phyloP scores from a whole-genome alignment of 352 stramenopile species.

The Phytopythium chamaehyphon region DNA sequence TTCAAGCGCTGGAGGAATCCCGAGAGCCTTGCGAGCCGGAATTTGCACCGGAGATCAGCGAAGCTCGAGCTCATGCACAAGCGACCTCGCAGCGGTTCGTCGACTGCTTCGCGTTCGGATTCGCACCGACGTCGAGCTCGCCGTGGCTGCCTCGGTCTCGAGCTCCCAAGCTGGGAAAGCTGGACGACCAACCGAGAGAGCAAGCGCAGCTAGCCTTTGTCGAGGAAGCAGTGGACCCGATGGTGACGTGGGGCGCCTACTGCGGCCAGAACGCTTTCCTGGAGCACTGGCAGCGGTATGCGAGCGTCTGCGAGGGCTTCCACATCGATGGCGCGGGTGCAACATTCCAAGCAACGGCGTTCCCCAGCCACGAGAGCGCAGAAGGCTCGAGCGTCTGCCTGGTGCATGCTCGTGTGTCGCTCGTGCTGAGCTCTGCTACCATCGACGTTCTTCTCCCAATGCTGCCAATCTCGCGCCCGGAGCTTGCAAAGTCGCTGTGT shows the following conservation, averaged over 20 bases:
- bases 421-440: constrained; percentile 3
- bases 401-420: constrained; percentile 9
- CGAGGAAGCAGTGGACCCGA: constrained; percentile 7
- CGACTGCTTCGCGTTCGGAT: constrained; percentile 18
- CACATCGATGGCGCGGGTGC: neutral
- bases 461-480: constrained; percentile 4
- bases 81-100: constrained; percentile 9
- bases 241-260: constrained; percentile 11
- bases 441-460: constrained; percentile 11
- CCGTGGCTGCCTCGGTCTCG: constrained; percentile 9
- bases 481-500: constrained; percentile 1
- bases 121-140: constrained; percentile 1
- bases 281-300: constrained; percentile 23
- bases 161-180: neutral
- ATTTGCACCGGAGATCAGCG: neutral
- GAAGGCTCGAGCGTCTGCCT: constrained; percentile 6
- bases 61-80: neutral
- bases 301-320: constrained; percentile 2
- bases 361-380: constrained; percentile 5
- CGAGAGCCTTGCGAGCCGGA: neutral
- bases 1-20: constrained; percentile 7
- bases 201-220: constrained; percentile 21
- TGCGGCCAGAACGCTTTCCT: constrained; percentile 18
- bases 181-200: neutral
- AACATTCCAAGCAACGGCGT: constrained; percentile 9